Evolutionary conservation across 345 rosid genomes (phyloP).

Genomic region (Limnanthes douglasii): DNA sequence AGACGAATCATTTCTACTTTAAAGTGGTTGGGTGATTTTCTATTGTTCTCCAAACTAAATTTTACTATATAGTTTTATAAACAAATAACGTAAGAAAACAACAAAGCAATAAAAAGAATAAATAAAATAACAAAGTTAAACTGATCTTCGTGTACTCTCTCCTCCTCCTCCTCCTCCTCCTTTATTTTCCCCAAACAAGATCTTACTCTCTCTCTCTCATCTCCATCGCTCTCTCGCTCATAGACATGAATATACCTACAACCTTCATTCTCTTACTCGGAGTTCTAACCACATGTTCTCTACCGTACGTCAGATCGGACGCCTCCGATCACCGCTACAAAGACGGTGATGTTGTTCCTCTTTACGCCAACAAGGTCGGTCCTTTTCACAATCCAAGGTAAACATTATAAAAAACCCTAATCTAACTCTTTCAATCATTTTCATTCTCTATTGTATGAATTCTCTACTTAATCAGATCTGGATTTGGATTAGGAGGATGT

Average conservation of each 20-base stretch:
- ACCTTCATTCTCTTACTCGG: constrained; percentile 19
- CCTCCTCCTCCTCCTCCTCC: too few relatives aligned
- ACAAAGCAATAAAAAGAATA: too few relatives aligned
- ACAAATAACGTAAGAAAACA: too few relatives aligned
- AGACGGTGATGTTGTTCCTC: constrained; percentile 47
- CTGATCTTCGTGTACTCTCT: too few relatives aligned
- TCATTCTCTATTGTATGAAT: not conserved
- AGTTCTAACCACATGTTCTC: constrained; percentile 18
- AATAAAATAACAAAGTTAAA: too few relatives aligned
- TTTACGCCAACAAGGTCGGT: constrained; percentile 75
- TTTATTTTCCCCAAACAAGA: not conserved
- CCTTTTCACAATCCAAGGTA: constrained; percentile 82
- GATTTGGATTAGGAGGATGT: constrained; percentile 2
- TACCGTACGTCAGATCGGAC: constrained; percentile 32
- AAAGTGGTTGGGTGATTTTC: too few relatives aligned
- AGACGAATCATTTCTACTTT: too few relatives aligned
- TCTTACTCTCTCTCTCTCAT: not conserved
- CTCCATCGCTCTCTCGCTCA: not conserved
- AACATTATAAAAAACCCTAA: not conserved
- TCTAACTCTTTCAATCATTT: not conserved
- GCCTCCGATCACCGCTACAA: constrained; percentile 62
- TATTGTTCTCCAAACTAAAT: too few relatives aligned
- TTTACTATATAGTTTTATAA: too few relatives aligned
- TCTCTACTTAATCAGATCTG: not conserved
- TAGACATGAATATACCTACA: constrained; percentile 10